A percentile compares a stretch with the other conserved stretches of the same genome.
These are phyloP conservation scores for Fusarium miscanthi DNA, from an alignment of 2,329 filamentous ascomycete species.

Conservation along the genomic window DNA sequence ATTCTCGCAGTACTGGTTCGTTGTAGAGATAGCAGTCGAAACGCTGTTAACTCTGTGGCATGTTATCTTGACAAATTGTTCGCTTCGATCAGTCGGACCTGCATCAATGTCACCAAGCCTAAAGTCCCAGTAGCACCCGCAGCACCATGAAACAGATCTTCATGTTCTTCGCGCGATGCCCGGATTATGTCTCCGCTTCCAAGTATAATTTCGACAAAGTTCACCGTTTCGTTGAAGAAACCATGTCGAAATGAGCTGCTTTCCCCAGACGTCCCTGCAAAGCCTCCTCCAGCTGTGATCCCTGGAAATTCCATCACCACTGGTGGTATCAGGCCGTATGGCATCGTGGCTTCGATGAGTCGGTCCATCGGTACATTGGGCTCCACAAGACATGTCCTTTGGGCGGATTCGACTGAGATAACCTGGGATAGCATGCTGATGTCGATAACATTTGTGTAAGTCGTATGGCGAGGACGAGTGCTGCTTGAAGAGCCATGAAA, in stretches of 20 bases:
- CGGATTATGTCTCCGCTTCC: conserved; percentile 65
- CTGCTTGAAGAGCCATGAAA: conserved; percentile 79
- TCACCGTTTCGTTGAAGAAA: conserved; percentile 72
- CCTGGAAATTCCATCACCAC: conserved; percentile 79
- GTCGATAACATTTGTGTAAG: conserved; percentile 28
- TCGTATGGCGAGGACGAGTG: conserved; percentile 64
- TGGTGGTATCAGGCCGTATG: conserved; percentile 66
- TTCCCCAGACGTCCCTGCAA: conserved; percentile 74
- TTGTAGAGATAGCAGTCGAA: conserved; percentile 55
- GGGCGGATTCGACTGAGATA: conserved; percentile 5
- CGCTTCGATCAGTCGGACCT: conserved; percentile 66
- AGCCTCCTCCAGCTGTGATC: conserved; percentile 75
- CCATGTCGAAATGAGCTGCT: conserved; percentile 74
- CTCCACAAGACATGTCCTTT: conserved; percentile 61
- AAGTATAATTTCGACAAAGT: conserved; percentile 71
- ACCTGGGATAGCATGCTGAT: conserved; percentile 37
- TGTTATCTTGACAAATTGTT: conserved; percentile 65
- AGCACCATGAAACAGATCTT: conserved; percentile 69
- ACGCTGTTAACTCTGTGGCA: conserved; percentile 61
- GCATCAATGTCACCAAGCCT: conserved; percentile 69
- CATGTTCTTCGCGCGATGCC: conserved; percentile 58
- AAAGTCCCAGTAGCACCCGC: conserved; percentile 70
- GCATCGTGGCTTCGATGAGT: conserved; percentile 67
- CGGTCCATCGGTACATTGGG: conserved; percentile 77
- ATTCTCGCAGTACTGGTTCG: conserved; percentile 44